These are phyloP conservation scores for Talaromyces islandicus DNA, from an alignment of 2,329 filamentous ascomycete species.

Conservation along the genomic window DNA sequence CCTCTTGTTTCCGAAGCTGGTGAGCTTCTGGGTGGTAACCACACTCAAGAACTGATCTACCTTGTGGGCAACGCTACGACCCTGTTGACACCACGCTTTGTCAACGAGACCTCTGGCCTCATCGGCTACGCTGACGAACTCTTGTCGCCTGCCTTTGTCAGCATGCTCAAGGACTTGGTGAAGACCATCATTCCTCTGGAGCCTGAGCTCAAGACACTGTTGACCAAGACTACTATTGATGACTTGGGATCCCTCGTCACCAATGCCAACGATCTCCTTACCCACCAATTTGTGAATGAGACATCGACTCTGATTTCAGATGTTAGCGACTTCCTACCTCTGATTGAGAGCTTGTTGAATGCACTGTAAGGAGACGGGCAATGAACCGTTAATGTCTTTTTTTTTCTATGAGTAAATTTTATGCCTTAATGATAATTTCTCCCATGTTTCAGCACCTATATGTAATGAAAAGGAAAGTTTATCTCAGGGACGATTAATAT, in stretches of 20 bases:
- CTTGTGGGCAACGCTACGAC: conserved; percentile 15
- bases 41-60: conserved; percentile 14
- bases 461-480: conserved; percentile 1
- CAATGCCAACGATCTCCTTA: conserved; percentile 26
- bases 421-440: conserved; percentile 2
- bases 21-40: conserved; percentile 12
- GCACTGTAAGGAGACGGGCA: neutral
- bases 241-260: conserved; percentile 14
- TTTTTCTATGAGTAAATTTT: neutral
- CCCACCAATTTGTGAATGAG: conserved; percentile 25
- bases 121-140: conserved; percentile 12
- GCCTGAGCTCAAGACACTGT: conserved; percentile 7
- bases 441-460: neutral
- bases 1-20: conserved; percentile 7
- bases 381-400: neutral
- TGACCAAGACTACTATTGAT: conserved; percentile 6
- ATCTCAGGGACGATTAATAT: conserved; percentile 1
- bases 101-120: conserved; percentile 18
- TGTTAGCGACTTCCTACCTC: conserved; percentile 10
- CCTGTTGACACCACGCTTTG: conserved; percentile 20
- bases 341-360: neutral
- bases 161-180: conserved; percentile 1
- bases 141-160: conserved; percentile 5
- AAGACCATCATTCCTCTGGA: conserved; percentile 12
- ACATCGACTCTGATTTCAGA: conserved; percentile 17